A percentile compares a stretch with the other conserved stretches of the same genome.
Evolutionary conservation across 352 stramenopile genomes (phyloP).

Genomic region (Pseudoperonospora humuli): DNA sequence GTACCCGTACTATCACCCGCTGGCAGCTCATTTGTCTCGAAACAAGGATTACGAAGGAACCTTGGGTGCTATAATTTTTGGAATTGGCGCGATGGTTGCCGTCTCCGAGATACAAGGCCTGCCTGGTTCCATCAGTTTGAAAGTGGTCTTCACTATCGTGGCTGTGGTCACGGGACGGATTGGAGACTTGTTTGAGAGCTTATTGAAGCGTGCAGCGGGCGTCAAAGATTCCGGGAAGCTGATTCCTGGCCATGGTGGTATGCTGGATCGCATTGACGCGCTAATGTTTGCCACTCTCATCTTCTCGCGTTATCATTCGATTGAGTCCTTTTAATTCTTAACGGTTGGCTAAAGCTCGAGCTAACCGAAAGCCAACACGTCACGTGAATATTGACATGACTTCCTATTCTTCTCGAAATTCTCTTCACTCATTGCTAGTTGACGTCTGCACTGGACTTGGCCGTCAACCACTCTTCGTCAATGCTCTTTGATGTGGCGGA

Average conservation of each 20-base stretch:
- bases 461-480: too few relatives aligned
- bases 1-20: constrained; percentile 55
- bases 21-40: constrained; percentile 85
- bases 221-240: constrained; percentile 93
- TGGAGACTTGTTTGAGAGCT: constrained; percentile 92
- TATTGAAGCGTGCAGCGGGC: constrained; percentile 91
- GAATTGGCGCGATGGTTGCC: constrained; percentile 76
- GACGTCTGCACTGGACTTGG: too few relatives aligned
- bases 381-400: too few relatives aligned
- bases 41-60: constrained; percentile 97
- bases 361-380: too few relatives aligned
- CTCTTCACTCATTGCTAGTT: too few relatives aligned
- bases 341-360: too few relatives aligned
- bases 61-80: constrained; percentile 70
- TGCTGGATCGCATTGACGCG: constrained; percentile 93
- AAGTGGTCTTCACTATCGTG: constrained; percentile 78
- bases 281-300: constrained; percentile 85
- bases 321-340: too few relatives aligned
- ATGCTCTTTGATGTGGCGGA: too few relatives aligned
- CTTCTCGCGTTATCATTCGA: constrained; percentile 49
- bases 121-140: constrained; percentile 61
- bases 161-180: constrained; percentile 90
- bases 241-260: constrained; percentile 91
- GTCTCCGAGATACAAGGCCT: constrained; percentile 54
- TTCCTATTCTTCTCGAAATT: too few relatives aligned